Percentiles rank a stretch among this genome's conserved stretches.
Conservation (phyloP, 148 eudicot species). For the Oxyria digyna region DNA sequence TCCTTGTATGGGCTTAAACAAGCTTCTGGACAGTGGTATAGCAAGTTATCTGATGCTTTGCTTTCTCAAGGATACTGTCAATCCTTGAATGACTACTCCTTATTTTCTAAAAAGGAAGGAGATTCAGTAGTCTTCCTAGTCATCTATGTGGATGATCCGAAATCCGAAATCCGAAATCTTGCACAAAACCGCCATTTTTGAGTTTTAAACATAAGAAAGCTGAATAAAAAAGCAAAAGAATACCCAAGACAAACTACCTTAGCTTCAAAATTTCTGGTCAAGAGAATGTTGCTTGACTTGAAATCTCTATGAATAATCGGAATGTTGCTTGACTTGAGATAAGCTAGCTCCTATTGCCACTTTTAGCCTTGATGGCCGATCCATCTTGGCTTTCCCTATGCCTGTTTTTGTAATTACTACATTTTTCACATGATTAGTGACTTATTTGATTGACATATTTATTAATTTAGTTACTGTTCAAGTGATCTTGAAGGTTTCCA, state of each 20-base stretch:
- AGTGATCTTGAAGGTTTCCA: slow-evolving; percentile 86
- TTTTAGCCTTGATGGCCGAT: slow-evolving; percentile 84
- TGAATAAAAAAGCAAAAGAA: too few relatives aligned
- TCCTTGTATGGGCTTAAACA: too few relatives aligned
- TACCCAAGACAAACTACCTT: slow-evolving; percentile 30
- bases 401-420: slow-evolving; percentile 11
- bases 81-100: too few relatives aligned
- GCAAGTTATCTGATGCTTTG: too few relatives aligned
- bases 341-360: slow-evolving; percentile 91
- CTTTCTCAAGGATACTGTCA: too few relatives aligned
- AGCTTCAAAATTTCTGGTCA: slow-evolving; percentile 62
- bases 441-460: too few relatives aligned
- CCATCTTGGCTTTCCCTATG: slow-evolving; percentile 52
- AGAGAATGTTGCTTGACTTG: slow-evolving; percentile 91
- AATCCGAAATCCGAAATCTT: slow-evolving; percentile 97
- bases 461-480: slow-evolving; percentile 46
- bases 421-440: background rate
- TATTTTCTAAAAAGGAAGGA: too few relatives aligned
- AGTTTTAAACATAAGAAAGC: background rate
- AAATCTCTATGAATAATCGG: slow-evolving; percentile 95
- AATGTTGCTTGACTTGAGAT: slow-evolving; percentile 90
- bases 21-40: too few relatives aligned
- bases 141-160: too few relatives aligned
- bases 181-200: background rate
- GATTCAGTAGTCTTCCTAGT: too few relatives aligned